Conservation (phyloP, 139 green algal genomes). For the Asterochloris sp. region DNA sequence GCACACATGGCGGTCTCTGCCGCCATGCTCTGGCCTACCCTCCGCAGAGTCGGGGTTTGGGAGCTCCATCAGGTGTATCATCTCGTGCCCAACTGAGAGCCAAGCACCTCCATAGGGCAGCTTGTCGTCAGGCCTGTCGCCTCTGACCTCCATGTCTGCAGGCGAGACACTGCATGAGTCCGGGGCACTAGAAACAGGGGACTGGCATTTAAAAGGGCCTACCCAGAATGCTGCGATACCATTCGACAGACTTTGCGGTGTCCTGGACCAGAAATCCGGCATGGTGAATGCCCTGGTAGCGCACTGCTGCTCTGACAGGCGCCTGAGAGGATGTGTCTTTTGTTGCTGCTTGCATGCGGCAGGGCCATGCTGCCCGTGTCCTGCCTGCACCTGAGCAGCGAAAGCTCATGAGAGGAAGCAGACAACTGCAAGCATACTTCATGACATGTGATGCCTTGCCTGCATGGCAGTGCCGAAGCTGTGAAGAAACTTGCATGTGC, state of each 20-base stretch:
- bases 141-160: slow-evolving; percentile 66
- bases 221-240: slow-evolving; percentile 79
- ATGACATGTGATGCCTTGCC: too few species aligned
- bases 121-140: slow-evolving; percentile 77
- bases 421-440: too few species aligned
- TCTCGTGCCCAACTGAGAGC: slow-evolving; percentile 70
- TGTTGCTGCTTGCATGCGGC: too few species aligned
- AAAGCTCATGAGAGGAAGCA: too few species aligned
- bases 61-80: slow-evolving; percentile 94
- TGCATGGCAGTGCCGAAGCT: too few species aligned
- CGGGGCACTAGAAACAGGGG: too few species aligned
- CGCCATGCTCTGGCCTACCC: slow-evolving; percentile 71
- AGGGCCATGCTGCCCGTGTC: too few species aligned
- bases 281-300: slow-evolving; percentile 83
- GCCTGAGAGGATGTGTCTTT: too few species aligned
- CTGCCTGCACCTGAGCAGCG: too few species aligned
- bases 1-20: slow-evolving; percentile 84
- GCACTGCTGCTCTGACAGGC: too few species aligned
- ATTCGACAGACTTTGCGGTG: slow-evolving; percentile 71
- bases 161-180: background rate
- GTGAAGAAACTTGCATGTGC: too few species aligned
- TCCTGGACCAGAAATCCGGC: slow-evolving; percentile 78
- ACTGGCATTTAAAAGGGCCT: slow-evolving; percentile 17
- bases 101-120: slow-evolving; percentile 85
- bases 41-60: slow-evolving; percentile 76